A percentile compares a stretch with the other conserved stretches of the same genome.
These are phyloP conservation scores for Vicia faba DNA, from an alignment of 306 rosid genomes.

Conservation along the genomic window DNA sequence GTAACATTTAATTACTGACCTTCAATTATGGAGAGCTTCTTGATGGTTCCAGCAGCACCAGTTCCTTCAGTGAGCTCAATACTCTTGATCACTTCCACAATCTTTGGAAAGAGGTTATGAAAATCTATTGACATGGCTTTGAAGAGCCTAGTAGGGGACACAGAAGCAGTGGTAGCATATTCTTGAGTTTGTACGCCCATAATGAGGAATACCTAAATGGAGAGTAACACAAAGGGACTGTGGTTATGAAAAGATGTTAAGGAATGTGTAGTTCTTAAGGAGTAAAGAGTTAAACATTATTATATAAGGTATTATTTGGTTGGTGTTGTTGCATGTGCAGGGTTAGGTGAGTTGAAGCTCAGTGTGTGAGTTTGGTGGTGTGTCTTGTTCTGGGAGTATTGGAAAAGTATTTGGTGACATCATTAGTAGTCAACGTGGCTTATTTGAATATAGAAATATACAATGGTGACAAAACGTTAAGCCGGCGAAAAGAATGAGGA, in stretches of 20 bases:
- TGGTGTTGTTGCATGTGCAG: not conserved
- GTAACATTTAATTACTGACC: conserved; percentile 5
- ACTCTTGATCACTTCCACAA: conserved; percentile 38
- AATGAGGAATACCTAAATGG: conserved; percentile 1
- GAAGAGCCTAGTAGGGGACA: conserved; percentile 51
- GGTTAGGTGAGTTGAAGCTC: conserved; percentile 1
- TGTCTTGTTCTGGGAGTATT: no score
- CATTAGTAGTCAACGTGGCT: no score
- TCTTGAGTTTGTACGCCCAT: conserved; percentile 55
- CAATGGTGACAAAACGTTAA: no score
- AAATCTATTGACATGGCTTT: conserved; percentile 47
- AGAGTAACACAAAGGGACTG: conserved; percentile 1
- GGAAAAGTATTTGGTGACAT: no score
- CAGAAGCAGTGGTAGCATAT: conserved; percentile 38
- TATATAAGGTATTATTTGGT: not conserved
- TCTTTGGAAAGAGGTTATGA: conserved; percentile 49
- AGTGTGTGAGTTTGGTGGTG: not conserved
- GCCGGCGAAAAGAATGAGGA: no score
- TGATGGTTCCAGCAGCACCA: conserved; percentile 62
- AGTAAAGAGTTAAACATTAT: not conserved
- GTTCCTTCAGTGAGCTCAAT: conserved; percentile 47
- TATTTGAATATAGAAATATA: no score
- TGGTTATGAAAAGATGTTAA: not conserved
- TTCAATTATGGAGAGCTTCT: conserved; percentile 46
- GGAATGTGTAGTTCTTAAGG: not conserved